Base-by-base conservation (phyloP, 345 rosid species). In the Barbarea vulgaris region DNA sequence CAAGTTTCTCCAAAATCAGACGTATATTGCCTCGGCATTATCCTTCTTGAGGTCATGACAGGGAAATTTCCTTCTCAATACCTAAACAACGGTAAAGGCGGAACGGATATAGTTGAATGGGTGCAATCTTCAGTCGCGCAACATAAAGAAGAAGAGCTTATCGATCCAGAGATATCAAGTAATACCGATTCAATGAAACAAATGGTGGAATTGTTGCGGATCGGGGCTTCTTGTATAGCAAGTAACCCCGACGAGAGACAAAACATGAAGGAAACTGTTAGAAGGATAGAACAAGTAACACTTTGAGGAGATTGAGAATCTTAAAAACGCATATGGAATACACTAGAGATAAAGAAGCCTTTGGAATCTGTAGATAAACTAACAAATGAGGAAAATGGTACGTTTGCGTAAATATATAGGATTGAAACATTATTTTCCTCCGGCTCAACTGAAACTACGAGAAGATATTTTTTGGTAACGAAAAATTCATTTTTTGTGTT, bases 1-100 rank as follows among this genome's bases (percentile, higher is more conserved):
- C 82, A 82, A 9, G 69, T 89, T 10, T 85, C 91, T 1, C 85
- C 81, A 1, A 89, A 88, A 68, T 84, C 94, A 17, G 97, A 93
- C 14, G 88, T 93, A 0, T 93, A 82, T 65, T 88, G 97, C 72
- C 77, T 89, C 0, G 98, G 98, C 3, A 80, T 93, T 5, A 51
- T 93, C 50, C 77, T 91, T 28, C 88, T 93, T 0, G 97, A 93
- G 82, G 76, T 82, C 60, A 80, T 91, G 10, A 89, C 98, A 0
- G 96, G 98, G 3, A 88, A 88, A 65, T 79, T 83, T 46, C 98
- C 96, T 5, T 82, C 87, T 10, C 96, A 89, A 30, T 89, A 88
- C 72, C 73, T 83, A 58, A 87, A 48, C 80, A 82, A 79, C 0
- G 86, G 80, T 7, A 81, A 81, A 24, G 93, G 88, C 0, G 94